Conservation (phyloP, 257 asterid genomes). For the Fraxinus pennsylvanica region DNA sequence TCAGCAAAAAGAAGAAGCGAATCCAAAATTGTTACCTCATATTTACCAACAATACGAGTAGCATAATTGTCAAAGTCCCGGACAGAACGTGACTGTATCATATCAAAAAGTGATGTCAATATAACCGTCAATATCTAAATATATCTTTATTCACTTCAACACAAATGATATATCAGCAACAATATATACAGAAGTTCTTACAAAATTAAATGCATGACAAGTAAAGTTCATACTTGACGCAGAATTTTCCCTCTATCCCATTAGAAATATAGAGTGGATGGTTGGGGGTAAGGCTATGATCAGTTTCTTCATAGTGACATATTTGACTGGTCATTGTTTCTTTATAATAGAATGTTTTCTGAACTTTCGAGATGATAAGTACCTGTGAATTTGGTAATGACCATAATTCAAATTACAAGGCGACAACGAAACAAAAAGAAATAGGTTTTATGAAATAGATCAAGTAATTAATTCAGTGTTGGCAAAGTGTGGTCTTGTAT, state of each 20-base stretch:
- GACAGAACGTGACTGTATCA: conserved; percentile 58
- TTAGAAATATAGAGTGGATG: background rate
- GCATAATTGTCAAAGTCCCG: conserved; percentile 82
- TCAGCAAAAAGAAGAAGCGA: conserved; percentile 11
- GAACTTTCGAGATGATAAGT: background rate
- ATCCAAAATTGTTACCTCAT: conserved; percentile 55
- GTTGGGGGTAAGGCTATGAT: background rate
- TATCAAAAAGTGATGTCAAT: background rate
- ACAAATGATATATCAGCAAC: conserved; percentile 6
- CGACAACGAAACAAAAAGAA: background rate
- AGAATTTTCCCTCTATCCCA: background rate
- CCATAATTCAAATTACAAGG: background rate
- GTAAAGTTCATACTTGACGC: background rate
- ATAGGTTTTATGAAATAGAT: background rate
- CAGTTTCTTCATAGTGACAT: background rate
- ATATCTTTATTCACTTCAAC: background rate
- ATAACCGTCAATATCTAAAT: background rate
- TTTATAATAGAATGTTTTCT: background rate
- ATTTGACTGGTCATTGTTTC: background rate
- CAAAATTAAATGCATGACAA: background rate
- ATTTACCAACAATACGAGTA: conserved; percentile 71
- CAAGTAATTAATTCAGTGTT: background rate
- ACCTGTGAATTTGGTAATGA: background rate
- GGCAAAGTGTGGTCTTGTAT: background rate
- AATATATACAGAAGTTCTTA: background rate